Percentiles rank a stretch among this genome's conserved stretches.
phyloP scores from a whole-genome alignment of 257 asterid genomes.

The Mentha longifolia region DNA sequence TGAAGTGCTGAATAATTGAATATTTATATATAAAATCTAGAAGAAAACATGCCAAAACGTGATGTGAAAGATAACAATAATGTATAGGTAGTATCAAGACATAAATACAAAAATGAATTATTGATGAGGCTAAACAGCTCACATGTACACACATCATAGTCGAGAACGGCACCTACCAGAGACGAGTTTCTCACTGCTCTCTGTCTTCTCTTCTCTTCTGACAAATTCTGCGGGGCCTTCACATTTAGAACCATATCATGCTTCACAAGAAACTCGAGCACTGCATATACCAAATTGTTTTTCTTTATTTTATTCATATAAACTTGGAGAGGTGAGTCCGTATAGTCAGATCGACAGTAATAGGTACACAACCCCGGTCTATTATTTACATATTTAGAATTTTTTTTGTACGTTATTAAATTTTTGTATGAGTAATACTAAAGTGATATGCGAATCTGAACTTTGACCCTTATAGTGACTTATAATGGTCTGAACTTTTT shows the following conservation, averaged over 20 bases:
- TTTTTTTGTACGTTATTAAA: too few species aligned
- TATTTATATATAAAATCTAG: background rate
- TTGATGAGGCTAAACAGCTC: constrained; percentile 25
- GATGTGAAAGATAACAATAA: constrained; percentile 30
- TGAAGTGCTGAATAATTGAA: background rate
- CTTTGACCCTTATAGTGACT: too few species aligned
- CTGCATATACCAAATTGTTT: too few species aligned
- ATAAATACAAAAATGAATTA: constrained; percentile 7
- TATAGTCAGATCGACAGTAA: too few species aligned
- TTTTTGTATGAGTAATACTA: too few species aligned
- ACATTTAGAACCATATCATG: background rate
- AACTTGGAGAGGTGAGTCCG: too few species aligned
- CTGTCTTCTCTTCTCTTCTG: background rate
- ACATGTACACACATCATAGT: constrained; percentile 21
- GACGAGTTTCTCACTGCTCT: constrained; percentile 18
- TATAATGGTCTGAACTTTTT: too few species aligned
- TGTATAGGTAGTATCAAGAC: background rate
- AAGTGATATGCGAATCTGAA: too few species aligned
- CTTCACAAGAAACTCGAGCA: too few species aligned
- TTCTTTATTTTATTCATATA: too few species aligned
- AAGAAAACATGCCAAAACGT: constrained; percentile 12
- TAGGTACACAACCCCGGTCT: too few species aligned
- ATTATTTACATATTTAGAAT: too few species aligned
- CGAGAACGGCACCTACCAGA: background rate
- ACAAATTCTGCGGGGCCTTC: constrained; percentile 34